Percentiles rank a stretch among this genome's conserved stretches.
Conservation (phyloP, 345 rosid species). For the Salix udensis region DNA sequence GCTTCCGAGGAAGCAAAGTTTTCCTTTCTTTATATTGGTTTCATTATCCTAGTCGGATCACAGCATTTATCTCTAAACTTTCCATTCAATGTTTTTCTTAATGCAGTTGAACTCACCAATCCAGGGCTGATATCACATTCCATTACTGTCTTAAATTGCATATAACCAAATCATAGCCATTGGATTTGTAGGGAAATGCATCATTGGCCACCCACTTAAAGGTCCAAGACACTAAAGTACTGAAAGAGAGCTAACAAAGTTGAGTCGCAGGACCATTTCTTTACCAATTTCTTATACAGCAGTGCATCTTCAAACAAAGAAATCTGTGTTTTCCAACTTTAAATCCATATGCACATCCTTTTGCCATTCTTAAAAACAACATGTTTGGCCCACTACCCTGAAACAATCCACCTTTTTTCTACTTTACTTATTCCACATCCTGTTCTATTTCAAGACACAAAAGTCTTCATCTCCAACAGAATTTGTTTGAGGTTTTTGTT, state of each 20-base stretch:
- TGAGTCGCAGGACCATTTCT: not conserved
- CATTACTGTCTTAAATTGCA: not conserved
- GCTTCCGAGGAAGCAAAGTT: not conserved
- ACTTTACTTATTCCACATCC: slow-evolving; percentile 25
- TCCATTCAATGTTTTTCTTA: not conserved
- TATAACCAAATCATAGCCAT: not conserved
- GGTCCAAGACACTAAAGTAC: not conserved
- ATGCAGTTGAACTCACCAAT: not conserved
- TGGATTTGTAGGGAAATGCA: not conserved
- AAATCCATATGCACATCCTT: slow-evolving; percentile 34
- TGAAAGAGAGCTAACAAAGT: not conserved
- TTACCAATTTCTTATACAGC: slow-evolving; percentile 1
- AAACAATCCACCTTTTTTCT: slow-evolving; percentile 38
- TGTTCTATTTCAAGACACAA: slow-evolving; percentile 26
- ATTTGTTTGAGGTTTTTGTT: slow-evolving; percentile 16
- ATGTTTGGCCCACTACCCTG: slow-evolving; percentile 42
- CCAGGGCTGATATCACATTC: not conserved
- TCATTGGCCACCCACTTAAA: not conserved
- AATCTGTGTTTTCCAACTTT: slow-evolving; percentile 29
- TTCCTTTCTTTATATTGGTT: not conserved
- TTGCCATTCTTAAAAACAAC: slow-evolving; percentile 20
- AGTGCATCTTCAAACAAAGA: slow-evolving; percentile 21
- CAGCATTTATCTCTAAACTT: not conserved
- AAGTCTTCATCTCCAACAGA: slow-evolving; percentile 18
- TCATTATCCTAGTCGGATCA: not conserved